Evolutionary conservation across 495 filamentous ascomycete species (phyloP), one percentile per base, ranked within the genome.

Genomic region (Talaromyces thailandensis): DNA sequence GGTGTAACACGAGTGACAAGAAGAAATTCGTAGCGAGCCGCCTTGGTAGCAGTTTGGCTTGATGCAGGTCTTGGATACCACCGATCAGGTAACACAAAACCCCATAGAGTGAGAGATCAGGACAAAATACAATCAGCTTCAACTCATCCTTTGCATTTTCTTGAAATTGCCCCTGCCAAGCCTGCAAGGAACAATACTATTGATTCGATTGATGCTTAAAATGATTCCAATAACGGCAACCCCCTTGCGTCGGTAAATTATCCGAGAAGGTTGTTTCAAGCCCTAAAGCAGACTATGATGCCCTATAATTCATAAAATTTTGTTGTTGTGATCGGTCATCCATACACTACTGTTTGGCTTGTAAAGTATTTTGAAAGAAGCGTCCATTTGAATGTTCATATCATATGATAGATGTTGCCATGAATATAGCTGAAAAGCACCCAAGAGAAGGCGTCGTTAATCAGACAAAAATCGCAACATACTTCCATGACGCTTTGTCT

Each of bases 231-330:
- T 43, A 43, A 26, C 14, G 57, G 57, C 9, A 18, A 43, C 14
- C 40, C 43, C 59, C 59, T 61, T 61, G 59, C 59, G 7, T 61
- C 25, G 28, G 45, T 14, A 21, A 29, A 43, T 37, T 4, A 48
- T 35, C 56, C 56, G 56, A 31, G 8, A 9, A 0, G 14, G 18
- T 56, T 8, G 6, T 28, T 23, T n/a, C n/a, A 29, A 29, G 16
- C 21, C 25, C 29, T 28, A 8, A 56, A 31, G n/a, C 23, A 4
- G 31, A 37, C 56, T 37, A 35, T 23, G 18, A 18, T 48, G 35
- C 23, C n/a, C 31, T 21, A 9, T 32, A 8, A 3, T 58, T 18
- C 29, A 25, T 56, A 6, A 16, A 1, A 12, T 55, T 43, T 55
- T 56, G 5, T 56, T 24, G 1, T n/a, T 32, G 9, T 35, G 9